Evolutionary conservation across 169 alveolate genomes (phyloP).

Genomic region (Cryptosporidium bovis): DNA sequence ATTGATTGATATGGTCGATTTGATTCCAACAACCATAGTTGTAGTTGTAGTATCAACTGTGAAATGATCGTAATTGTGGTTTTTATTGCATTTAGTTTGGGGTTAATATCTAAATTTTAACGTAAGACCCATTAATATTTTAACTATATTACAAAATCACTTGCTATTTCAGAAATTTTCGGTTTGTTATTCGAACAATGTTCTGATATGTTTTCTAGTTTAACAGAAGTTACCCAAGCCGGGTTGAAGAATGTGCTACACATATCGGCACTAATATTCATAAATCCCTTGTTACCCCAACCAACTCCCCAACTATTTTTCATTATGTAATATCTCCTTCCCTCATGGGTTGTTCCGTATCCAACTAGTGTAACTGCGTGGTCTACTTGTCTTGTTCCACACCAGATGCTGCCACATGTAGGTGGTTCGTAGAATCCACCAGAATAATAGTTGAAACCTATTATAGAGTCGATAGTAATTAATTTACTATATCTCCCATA

Average conservation of each 20-base stretch:
- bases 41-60: too few relatives aligned
- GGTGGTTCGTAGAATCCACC: constrained; percentile 73
- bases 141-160: constrained; percentile 14
- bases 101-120: too few relatives aligned
- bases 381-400: constrained; percentile 76
- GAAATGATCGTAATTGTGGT: too few relatives aligned
- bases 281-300: constrained; percentile 89
- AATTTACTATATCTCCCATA: background rate
- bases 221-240: constrained; percentile 64
- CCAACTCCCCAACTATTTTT: constrained; percentile 88
- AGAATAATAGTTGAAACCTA: constrained; percentile 43
- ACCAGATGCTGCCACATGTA: constrained; percentile 75
- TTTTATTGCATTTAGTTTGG: too few relatives aligned
- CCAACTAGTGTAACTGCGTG: constrained; percentile 82
- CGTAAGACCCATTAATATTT: too few relatives aligned
- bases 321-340: constrained; percentile 80
- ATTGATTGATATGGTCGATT: too few relatives aligned
- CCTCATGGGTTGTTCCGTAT: constrained; percentile 74
- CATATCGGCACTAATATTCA: constrained; percentile 76
- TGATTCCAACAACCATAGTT: too few relatives aligned
- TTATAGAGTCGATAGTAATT: background rate
- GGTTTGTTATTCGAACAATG: constrained; percentile 36
- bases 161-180: constrained; percentile 9
- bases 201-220: constrained; percentile 26
- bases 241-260: constrained; percentile 72